Percentiles rank a stretch among this genome's conserved stretches.
These are phyloP conservation scores for Botryosphaeria dothidea DNA, from an alignment of 2,329 filamentous ascomycete genomes.

Conservation along the genomic window DNA sequence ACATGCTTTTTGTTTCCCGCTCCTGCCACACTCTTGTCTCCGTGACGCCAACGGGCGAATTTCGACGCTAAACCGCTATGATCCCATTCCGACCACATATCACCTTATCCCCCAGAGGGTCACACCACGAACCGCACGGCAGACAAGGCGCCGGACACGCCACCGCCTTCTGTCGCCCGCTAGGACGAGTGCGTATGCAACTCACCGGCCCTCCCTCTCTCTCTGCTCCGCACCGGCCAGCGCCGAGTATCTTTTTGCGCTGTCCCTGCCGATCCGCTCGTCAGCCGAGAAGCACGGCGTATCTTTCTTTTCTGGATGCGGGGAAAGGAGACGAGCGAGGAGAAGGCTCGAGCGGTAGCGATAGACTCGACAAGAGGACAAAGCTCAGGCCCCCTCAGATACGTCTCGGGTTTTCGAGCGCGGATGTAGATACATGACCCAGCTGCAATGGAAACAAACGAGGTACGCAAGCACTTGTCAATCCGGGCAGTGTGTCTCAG, in stretches of 20 bases:
- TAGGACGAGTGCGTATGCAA: not conserved
- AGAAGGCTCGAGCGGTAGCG: not conserved
- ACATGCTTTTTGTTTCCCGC: not conserved
- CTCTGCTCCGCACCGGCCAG: not conserved
- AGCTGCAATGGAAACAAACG: not conserved
- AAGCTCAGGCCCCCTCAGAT: too few relatives aligned
- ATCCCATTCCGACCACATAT: not conserved
- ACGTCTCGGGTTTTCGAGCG: not conserved
- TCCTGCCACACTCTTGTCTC: not conserved
- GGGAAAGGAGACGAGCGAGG: not conserved
- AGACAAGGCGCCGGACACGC: not conserved
- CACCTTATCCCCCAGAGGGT: conserved; percentile 1
- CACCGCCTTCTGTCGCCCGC: not conserved
- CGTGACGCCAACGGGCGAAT: not conserved
- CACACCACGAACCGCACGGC: conserved; percentile 13
- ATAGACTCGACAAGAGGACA: too few relatives aligned
- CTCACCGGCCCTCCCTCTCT: not conserved
- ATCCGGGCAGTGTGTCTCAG: too few relatives aligned
- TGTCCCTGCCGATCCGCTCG: not conserved
- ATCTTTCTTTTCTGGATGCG: not conserved
- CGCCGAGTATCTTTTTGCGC: not conserved
- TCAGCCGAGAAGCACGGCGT: not conserved
- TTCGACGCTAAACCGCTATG: not conserved
- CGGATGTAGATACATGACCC: conserved; percentile 5
- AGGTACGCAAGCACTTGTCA: too few relatives aligned